phyloP scores from a whole-genome alignment of 2,329 filamentous ascomycete species.

The Trichoderma sp. region DNA sequence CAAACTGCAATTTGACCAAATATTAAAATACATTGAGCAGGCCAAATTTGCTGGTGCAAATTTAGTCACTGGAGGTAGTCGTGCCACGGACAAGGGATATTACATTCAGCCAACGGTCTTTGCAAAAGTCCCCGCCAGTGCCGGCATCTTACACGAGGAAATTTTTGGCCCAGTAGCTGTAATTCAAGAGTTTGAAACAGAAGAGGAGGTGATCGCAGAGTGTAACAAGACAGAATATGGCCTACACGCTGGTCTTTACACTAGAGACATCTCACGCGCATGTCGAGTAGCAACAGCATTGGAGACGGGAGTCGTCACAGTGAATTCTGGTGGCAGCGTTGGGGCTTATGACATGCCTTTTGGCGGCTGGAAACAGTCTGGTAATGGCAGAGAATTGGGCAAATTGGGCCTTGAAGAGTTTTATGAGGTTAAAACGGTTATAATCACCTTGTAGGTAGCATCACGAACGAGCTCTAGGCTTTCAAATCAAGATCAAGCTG shows the following conservation, averaged over 20 bases:
- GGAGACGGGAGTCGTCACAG: constrained; percentile 46
- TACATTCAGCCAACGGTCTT: constrained; percentile 33
- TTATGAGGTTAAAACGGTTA: constrained; percentile 34
- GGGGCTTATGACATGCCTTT: constrained; percentile 27
- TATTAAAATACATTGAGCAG: constrained; percentile 56
- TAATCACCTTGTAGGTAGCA: background rate
- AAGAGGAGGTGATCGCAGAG: constrained; percentile 29
- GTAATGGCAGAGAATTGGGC: constrained; percentile 51
- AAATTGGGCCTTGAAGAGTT: constrained; percentile 42
- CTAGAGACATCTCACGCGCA: constrained; percentile 42
- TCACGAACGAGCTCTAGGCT: background rate
- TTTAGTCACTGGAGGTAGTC: constrained; percentile 22
- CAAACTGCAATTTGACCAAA: constrained; percentile 58
- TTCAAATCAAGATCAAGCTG: background rate
- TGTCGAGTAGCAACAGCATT: constrained; percentile 44
- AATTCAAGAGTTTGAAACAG: constrained; percentile 28
- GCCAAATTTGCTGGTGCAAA: constrained; percentile 24
- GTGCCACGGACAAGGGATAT: constrained; percentile 24
- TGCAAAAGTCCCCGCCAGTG: constrained; percentile 26
- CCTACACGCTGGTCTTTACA: constrained; percentile 54
- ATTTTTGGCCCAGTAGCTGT: constrained; percentile 34
- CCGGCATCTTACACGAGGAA: constrained; percentile 30
- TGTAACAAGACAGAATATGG: constrained; percentile 48
- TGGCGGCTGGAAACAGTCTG: constrained; percentile 57
- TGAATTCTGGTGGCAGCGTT: constrained; percentile 30